Conservation (phyloP, 75 land plant genomes). For the Pinus tabuliformis region DNA sequence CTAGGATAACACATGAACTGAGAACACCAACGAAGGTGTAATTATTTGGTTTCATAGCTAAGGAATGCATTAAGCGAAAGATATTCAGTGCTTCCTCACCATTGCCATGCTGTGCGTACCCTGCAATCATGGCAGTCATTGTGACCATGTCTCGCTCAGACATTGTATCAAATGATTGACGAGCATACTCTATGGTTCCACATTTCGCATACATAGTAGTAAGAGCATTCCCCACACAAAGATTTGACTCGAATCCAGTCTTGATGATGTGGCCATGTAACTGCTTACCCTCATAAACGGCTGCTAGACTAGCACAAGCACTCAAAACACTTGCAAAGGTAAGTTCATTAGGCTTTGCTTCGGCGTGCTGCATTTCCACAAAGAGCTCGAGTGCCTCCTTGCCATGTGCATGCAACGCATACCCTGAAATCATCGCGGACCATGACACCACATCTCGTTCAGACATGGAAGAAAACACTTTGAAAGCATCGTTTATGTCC, state of each 20-base stretch:
- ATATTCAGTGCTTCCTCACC: conserved; percentile 35
- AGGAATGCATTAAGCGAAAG: conserved; percentile 61
- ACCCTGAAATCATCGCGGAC: conserved; percentile 14
- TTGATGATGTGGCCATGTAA: conserved; percentile 38
- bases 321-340: conserved; percentile 33
- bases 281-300: conserved; percentile 47
- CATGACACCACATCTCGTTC: conserved; percentile 11
- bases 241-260: conserved; percentile 37
- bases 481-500: neutral
- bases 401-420: neutral
- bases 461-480: conserved; percentile 1
- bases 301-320: conserved; percentile 55
- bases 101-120: conserved; percentile 45
- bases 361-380: conserved; percentile 6
- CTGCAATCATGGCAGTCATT: conserved; percentile 72
- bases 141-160: conserved; percentile 45
- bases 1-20: conserved; percentile 45
- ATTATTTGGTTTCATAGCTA: conserved; percentile 46
- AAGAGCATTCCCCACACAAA: conserved; percentile 46
- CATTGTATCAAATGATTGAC: conserved; percentile 23
- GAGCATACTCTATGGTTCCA: conserved; percentile 51
- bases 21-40: conserved; percentile 60
- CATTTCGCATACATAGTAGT: conserved; percentile 72
- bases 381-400: conserved; percentile 9
- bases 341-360: neutral